phyloP scores from a whole-genome alignment of 495 filamentous ascomycete genomes.

The Penicillium dipodomyicola region DNA sequence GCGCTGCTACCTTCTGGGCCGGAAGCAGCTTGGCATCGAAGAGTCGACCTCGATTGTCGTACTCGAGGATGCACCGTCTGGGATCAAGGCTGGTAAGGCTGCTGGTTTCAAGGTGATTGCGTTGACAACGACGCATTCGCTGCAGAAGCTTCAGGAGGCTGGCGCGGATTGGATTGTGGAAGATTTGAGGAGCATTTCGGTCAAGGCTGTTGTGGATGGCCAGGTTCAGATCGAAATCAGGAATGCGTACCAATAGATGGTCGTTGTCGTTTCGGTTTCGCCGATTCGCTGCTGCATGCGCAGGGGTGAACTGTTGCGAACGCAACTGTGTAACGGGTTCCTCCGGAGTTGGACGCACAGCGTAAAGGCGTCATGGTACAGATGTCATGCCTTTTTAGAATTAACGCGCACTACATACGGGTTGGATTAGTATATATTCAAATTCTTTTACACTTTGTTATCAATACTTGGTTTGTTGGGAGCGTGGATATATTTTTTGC shows the following conservation, averaged over 20 bases:
- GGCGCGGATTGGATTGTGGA: conserved; percentile 85
- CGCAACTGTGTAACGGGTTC: conserved; percentile 7
- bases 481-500: not conserved
- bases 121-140: conserved; percentile 80
- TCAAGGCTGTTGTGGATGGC: conserved; percentile 52
- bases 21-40: conserved; percentile 57
- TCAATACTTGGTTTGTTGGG: not conserved
- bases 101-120: conserved; percentile 87
- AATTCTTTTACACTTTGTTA: not conserved
- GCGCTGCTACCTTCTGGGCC: conserved; percentile 75
- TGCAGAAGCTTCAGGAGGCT: conserved; percentile 65
- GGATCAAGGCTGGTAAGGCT: conserved; percentile 81
- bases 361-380: not conserved
- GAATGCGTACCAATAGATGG: conserved; percentile 42
- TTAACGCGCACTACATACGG: conserved; percentile 5
- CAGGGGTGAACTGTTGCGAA: not conserved
- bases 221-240: conserved; percentile 54
- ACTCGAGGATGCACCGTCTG: conserved; percentile 91
- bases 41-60: conserved; percentile 64
- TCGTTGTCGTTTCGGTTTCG: not conserved
- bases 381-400: conserved; percentile 1
- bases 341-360: conserved; percentile 6
- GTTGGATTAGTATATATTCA: not conserved
- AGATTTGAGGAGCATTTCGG: conserved; percentile 70
- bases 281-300: conserved; percentile 7